Percentiles rank a stretch among this genome's conserved stretches.
Conservation (phyloP, 2,329 filamentous ascomycete genomes). For the Ceratocystis lukuohia region DNA sequence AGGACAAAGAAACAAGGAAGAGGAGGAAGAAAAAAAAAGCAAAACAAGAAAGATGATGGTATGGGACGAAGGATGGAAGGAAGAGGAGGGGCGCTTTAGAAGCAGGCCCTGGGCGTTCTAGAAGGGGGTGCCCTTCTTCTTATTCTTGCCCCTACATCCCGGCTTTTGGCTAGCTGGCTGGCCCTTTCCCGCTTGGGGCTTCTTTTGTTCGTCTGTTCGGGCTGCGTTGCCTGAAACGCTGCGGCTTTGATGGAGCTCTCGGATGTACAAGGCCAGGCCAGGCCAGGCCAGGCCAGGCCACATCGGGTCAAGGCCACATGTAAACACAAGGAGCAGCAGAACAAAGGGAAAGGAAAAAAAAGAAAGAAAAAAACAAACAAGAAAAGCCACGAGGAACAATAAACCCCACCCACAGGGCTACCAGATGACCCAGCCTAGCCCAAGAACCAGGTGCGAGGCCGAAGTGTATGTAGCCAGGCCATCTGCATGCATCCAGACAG, state of each 20-base stretch:
- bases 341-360: no score
- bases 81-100: background rate
- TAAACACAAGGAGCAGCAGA: background rate
- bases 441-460: no score
- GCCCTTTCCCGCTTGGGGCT: background rate
- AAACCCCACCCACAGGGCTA: no score
- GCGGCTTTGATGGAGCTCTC: conserved; percentile 6
- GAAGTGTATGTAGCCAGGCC: no score
- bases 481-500: no score
- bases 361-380: no score
- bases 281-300: background rate
- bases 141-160: background rate
- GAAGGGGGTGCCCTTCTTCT: background rate
- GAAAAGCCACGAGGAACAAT: no score
- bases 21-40: background rate
- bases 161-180: background rate
- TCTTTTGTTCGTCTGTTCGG: background rate
- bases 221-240: conserved; percentile 5
- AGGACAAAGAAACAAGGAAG: background rate
- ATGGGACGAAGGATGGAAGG: background rate
- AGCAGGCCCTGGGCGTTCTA: background rate
- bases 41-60: background rate
- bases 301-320: background rate
- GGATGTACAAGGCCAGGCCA: background rate
- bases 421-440: no score